Conservation (phyloP, 805 yeast species). For the Millerozyma miso region DNA sequence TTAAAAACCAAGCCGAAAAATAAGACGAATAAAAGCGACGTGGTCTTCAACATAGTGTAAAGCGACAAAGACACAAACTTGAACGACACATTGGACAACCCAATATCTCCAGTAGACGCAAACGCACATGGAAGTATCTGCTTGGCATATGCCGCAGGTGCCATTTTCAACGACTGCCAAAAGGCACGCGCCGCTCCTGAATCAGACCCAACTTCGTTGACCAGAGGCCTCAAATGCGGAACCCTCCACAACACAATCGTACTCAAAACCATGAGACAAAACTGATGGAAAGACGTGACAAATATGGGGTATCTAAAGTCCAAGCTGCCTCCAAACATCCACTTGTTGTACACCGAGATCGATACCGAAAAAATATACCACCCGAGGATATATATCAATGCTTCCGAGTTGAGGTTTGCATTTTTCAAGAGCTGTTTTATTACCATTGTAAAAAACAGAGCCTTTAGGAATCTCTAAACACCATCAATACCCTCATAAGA, state of each 20-base stretch:
- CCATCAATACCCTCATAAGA: background rate
- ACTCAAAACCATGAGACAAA: conserved; percentile 57
- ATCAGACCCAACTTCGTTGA: conserved; percentile 4
- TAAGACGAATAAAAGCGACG: conserved; percentile 82
- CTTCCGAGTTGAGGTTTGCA: conserved; percentile 11
- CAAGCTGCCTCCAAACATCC: conserved; percentile 90
- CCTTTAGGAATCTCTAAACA: too few relatives aligned
- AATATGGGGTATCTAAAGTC: conserved; percentile 80
- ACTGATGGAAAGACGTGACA: conserved; percentile 82
- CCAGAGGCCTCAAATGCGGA: conserved; percentile 47
- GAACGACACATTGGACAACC: conserved; percentile 82
- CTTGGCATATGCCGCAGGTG: conserved; percentile 30
- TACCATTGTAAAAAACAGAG: background rate
- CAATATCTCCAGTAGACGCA: conserved; percentile 91
- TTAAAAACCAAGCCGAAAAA: conserved; percentile 80
- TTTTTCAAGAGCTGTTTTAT: background rate
- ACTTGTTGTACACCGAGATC: conserved; percentile 81
- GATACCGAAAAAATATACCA: conserved; percentile 72
- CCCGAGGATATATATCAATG: conserved; percentile 39
- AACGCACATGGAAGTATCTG: conserved; percentile 79
- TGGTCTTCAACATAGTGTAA: conserved; percentile 91
- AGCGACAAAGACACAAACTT: conserved; percentile 74
- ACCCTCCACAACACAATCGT: conserved; percentile 37
- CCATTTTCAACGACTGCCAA: conserved; percentile 18
- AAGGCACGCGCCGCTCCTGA: conserved; percentile 10